A percentile compares a stretch with the other conserved stretches of the same genome.
These are phyloP conservation scores for Lizonia empirigonia DNA, from an alignment of 2,329 filamentous ascomycete genomes.

Conservation along the genomic window DNA sequence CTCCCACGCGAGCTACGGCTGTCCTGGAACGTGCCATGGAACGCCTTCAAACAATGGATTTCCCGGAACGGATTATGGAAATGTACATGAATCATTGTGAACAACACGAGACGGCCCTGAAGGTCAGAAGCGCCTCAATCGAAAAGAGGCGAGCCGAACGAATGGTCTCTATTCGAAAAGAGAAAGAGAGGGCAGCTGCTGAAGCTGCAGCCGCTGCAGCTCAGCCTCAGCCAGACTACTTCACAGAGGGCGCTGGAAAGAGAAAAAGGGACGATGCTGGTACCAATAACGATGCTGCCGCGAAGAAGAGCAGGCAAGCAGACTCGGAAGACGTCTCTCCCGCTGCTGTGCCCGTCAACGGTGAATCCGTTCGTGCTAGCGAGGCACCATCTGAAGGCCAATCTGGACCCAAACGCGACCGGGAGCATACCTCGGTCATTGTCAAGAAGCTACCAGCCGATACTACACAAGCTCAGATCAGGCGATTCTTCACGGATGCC, in stretches of 20 bases:
- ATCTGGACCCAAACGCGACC: conserved; percentile 71
- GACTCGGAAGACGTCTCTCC: conserved; percentile 36
- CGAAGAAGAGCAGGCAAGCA: conserved; percentile 68
- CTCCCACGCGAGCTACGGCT: conserved; percentile 74
- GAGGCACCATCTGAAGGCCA: conserved; percentile 46
- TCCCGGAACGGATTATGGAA: conserved; percentile 76
- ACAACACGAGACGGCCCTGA: conserved; percentile 81
- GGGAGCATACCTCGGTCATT: conserved; percentile 86
- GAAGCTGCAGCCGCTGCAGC: conserved; percentile 54
- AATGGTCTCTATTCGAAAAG: conserved; percentile 61
- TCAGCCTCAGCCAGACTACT: conserved; percentile 23
- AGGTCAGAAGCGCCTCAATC: conserved; percentile 75
- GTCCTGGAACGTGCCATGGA: conserved; percentile 75
- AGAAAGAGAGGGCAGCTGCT: conserved; percentile 63
- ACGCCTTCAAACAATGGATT: conserved; percentile 67
- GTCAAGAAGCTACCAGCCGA: conserved; percentile 76
- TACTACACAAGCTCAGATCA: conserved; percentile 72
- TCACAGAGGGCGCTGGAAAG: conserved; percentile 63
- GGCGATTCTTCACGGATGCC: conserved; percentile 90
- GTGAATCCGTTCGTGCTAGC: conserved; percentile 26
- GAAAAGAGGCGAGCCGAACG: conserved; percentile 68
- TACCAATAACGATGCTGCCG: conserved; percentile 58
- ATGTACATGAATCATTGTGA: conserved; percentile 82
- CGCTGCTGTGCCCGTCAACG: conserved; percentile 22
- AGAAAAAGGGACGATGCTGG: conserved; percentile 68